Conservation (phyloP, 1,139 yeast species). For the Sugiyamaella castrensis region DNA sequence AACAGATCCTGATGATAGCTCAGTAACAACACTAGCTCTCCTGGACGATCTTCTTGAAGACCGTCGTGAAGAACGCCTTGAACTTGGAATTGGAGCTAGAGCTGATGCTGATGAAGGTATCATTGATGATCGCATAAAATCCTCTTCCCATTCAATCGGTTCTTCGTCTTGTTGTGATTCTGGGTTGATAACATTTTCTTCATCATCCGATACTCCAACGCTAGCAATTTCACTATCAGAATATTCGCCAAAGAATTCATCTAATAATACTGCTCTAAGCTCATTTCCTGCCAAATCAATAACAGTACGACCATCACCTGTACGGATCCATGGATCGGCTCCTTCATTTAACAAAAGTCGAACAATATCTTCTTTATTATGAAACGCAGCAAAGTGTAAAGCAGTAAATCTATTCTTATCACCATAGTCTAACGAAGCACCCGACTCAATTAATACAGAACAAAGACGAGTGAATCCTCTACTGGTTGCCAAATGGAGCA, state of each 20-base stretch:
- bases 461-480: conserved; percentile 62
- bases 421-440: conserved; percentile 64
- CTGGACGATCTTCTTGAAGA: conserved; percentile 11
- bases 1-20: not conserved
- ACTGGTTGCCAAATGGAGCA: conserved; percentile 73
- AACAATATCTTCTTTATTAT: conserved; percentile 61
- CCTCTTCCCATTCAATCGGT: conserved; percentile 7
- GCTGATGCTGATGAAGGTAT: not conserved
- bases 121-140: conserved; percentile 1
- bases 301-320: conserved; percentile 51
- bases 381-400: conserved; percentile 71
- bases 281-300: conserved; percentile 43
- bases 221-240: conserved; percentile 36
- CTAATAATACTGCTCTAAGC: conserved; percentile 4
- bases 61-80: conserved; percentile 7
- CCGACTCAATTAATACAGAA: conserved; percentile 62
- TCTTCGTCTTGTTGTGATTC: not conserved
- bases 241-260: conserved; percentile 19
- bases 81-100: not conserved
- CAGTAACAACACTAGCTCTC: conserved; percentile 2
- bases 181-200: not conserved
- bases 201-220: conserved; percentile 25
- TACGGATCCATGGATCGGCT: conserved; percentile 54
- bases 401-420: conserved; percentile 81
- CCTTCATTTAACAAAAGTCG: conserved; percentile 56